A percentile compares a stretch with the other conserved stretches of the same genome.
Evolutionary conservation across 768 basidiomycete genomes (phyloP).

Genomic region (Agaricus subrufescens): DNA sequence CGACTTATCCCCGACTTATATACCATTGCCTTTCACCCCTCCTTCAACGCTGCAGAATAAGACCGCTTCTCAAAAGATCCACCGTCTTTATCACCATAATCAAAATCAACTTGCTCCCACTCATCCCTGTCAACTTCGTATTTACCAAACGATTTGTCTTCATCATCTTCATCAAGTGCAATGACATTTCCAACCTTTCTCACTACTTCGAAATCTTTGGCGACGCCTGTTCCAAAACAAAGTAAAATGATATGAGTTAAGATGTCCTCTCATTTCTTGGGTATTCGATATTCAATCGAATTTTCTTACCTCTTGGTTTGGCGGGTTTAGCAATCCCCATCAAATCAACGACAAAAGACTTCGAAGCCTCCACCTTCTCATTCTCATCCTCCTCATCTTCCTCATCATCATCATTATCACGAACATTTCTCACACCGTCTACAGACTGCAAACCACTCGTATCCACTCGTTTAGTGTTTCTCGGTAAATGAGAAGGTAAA

Average conservation of each 20-base stretch:
- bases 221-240: neutral
- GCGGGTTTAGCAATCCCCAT: conserved; percentile 10
- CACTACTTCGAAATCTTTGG: conserved; percentile 7
- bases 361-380: neutral
- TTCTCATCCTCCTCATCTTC: neutral
- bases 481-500: neutral
- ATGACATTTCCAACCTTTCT: conserved; percentile 4
- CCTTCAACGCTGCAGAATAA: conserved; percentile 6
- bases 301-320: conserved; percentile 4
- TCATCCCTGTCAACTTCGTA: neutral
- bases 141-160: neutral
- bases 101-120: conserved; percentile 5
- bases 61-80: neutral
- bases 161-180: neutral
- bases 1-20: no score
- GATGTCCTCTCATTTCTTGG: no score
- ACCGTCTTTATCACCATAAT: neutral
- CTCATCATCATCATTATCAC: neutral
- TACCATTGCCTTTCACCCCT: no score
- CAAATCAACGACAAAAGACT: conserved; percentile 3
- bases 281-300: no score
- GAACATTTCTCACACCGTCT: neutral
- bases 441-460: neutral
- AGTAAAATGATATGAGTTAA: neutral
- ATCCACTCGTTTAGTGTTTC: neutral